Evolutionary conservation across 1,284 basidiomycete genomes (phyloP), one percentile per base, ranked within the genome.

Genomic region (Tranzscheliella williamsii): DNA sequence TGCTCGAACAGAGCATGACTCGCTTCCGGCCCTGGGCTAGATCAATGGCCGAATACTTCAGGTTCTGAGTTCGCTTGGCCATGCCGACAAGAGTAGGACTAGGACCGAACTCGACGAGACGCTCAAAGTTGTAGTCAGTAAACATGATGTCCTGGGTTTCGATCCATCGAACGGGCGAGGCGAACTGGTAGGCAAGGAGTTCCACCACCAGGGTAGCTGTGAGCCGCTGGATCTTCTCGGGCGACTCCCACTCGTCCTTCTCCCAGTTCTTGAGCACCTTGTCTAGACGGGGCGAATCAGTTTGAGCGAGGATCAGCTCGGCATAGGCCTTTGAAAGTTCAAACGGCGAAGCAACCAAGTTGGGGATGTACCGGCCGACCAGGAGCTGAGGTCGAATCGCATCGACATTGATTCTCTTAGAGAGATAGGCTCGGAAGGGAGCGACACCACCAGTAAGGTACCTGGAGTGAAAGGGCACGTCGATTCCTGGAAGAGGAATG

Each of bases 381-480:
- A 73, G 38, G 90, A 91, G 79, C 94, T 90, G 75, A 94, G 84
- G 68, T 91, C 86, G 27, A 85, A 73, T 72, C 18, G 58, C 61
- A 29, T 69, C 84, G 2, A 90, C 84, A 75, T 95, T 91, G 80
- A 98, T 91, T 82, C 97, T 96, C 85, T 97, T 97, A 39, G 92
- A 94, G 17, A 98, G 83, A 79, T 97, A 93, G 90, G 78, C 54
- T 64, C 91, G 86, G 88, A 94, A 94, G 4, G 91, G 91, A 85
- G 97, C 85, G 39, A 98, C 95, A 78, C 94, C 95, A 24, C 95
- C 94, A 93, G 36, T 62, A 35, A 98, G 85, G 81, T 97, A 97
- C 68, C 91, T 88, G 8, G 94, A 93, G 80, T 98, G 94, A 89
- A 98, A 98, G 11, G 95, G 94, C 11, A 98, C 94, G 72, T 98